phyloP scores from a whole-genome alignment of 2,329 filamentous ascomycete species.

The Lasiodiplodia sp. region DNA sequence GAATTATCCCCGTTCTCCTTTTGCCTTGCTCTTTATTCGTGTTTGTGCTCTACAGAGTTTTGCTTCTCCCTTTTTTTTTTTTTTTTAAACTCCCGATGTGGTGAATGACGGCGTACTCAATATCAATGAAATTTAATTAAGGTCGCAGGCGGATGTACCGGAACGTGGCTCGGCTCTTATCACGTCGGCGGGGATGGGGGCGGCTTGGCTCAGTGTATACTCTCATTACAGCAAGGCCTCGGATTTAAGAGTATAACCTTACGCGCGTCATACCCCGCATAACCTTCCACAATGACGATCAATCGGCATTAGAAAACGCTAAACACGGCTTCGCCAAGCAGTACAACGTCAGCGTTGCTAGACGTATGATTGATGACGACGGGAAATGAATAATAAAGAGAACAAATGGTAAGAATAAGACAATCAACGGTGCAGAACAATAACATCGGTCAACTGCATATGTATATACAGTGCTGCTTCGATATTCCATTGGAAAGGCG shows the following conservation, averaged over 20 bases:
- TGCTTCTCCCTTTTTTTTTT: background rate
- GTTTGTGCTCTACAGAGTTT: background rate
- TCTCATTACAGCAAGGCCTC: background rate
- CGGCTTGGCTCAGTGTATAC: background rate
- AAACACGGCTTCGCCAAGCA: background rate
- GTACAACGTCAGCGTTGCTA: background rate
- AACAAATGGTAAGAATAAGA: background rate
- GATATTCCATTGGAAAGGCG: background rate
- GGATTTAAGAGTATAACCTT: background rate
- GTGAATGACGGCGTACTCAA: background rate
- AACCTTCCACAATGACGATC: background rate
- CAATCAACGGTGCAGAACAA: background rate
- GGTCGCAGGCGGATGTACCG: background rate
- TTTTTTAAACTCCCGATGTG: background rate
- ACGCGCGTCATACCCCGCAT: background rate
- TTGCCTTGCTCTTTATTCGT: background rate
- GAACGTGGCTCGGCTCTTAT: background rate
- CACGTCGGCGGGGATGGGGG: background rate
- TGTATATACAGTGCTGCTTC: conserved; percentile 1
- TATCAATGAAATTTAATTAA: background rate
- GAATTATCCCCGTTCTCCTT: background rate
- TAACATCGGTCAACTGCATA: background rate
- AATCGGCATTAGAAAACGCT: background rate
- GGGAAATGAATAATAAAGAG: no score
- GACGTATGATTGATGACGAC: background rate